Evolutionary conservation across 1,284 basidiomycete genomes (phyloP).

Genomic region (Irpex sp.): DNA sequence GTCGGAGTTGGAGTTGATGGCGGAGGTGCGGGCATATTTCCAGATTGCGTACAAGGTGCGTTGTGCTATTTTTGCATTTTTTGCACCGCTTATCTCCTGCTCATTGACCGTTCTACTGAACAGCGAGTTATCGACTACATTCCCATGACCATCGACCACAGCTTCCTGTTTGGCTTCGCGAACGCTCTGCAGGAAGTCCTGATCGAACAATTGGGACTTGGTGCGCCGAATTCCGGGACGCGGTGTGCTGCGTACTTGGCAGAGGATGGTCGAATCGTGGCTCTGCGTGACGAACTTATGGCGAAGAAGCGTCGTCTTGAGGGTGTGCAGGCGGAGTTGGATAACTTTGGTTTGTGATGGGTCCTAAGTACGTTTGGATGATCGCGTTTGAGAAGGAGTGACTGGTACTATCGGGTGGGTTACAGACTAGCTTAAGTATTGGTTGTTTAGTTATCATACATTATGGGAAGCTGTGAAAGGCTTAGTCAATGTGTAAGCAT

Average conservation of each 20-base stretch:
- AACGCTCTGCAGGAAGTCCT: conserved; percentile 33
- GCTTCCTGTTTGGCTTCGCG: conserved; percentile 36
- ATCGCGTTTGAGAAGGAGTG: background rate
- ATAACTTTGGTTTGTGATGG: conserved; percentile 22
- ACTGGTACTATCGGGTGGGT: background rate
- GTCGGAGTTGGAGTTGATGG: conserved; percentile 45
- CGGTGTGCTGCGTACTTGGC: conserved; percentile 37
- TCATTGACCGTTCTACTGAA: background rate
- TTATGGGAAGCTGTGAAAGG: background rate
- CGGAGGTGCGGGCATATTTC: conserved; percentile 49
- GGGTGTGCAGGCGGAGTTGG: conserved; percentile 31
- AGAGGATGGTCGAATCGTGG: conserved; percentile 37
- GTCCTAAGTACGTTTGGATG: too few relatives aligned
- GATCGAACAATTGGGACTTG: conserved; percentile 37
- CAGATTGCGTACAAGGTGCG: conserved; percentile 44
- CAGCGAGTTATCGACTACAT: conserved; percentile 46
- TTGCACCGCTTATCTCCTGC: background rate
- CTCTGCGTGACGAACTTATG: conserved; percentile 32
- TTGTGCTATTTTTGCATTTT: background rate
- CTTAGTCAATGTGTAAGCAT: background rate
- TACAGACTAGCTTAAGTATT: background rate
- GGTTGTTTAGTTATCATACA: background rate
- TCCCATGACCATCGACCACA: conserved; percentile 40
- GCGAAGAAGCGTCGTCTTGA: conserved; percentile 28
- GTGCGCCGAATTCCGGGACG: conserved; percentile 30